Conservation (phyloP, 1,139 yeast genomes). For the Diutina ranongensis region DNA sequence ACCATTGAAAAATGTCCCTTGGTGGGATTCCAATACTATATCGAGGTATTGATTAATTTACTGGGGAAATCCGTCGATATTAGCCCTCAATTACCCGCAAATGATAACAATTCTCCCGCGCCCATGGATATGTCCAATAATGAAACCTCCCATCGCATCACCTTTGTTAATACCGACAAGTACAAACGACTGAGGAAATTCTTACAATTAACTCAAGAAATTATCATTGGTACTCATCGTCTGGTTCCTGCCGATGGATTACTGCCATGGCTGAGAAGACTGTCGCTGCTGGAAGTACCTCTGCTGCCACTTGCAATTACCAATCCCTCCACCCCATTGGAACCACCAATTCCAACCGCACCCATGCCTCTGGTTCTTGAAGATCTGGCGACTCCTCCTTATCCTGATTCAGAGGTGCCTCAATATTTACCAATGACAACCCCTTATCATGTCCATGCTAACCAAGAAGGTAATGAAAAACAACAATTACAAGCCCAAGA, state of each 20-base stretch:
- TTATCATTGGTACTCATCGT: constrained; percentile 68
- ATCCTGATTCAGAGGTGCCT: not conserved
- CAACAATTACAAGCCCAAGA: not conserved
- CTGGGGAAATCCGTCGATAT: constrained; percentile 26
- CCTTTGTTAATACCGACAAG: constrained; percentile 66
- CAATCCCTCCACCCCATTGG: not conserved
- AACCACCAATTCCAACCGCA: no score
- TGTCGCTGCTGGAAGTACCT: no score
- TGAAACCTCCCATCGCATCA: constrained; percentile 21
- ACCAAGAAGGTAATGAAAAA: not conserved
- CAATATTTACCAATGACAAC: not conserved
- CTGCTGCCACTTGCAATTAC: not conserved
- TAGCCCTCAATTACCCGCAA: not conserved
- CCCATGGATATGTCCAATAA: constrained; percentile 10
- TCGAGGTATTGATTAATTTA: constrained; percentile 71
- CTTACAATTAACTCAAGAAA: constrained; percentile 66
- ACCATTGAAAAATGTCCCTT: constrained; percentile 65
- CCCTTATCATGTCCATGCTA: not conserved
- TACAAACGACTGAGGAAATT: constrained; percentile 66
- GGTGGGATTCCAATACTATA: constrained; percentile 73
- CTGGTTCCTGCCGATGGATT: not conserved
- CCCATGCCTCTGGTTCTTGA: not conserved
- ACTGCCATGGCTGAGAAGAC: constrained; percentile 4
- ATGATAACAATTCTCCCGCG: constrained; percentile 4
- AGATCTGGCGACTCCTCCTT: not conserved